Conservation (phyloP, 73 alveolate genomes). For the Tetrahymena elliotti region DNA sequence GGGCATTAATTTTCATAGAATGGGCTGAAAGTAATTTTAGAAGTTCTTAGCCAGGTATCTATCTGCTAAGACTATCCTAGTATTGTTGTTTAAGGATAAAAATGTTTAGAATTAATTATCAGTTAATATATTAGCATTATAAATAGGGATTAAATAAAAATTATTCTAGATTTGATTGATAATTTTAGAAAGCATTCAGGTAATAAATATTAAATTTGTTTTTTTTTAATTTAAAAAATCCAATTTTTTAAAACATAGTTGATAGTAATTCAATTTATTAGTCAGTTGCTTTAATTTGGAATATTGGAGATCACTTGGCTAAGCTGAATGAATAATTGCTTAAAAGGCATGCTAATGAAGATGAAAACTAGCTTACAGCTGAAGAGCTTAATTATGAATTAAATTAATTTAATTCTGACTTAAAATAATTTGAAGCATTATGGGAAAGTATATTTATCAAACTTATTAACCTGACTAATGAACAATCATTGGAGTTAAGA, state of each 20-base stretch:
- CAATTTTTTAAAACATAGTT: not conserved
- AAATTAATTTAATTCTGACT: not conserved
- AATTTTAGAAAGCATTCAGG: not conserved
- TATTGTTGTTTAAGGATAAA: not conserved
- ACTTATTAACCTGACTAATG: not conserved
- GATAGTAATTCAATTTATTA: not conserved
- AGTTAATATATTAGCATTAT: not conserved
- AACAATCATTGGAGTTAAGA: not conserved
- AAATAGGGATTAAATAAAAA: not conserved
- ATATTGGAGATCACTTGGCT: not conserved
- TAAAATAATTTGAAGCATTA: not conserved
- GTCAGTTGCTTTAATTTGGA: not conserved
- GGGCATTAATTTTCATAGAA: not conserved
- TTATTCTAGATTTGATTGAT: not conserved
- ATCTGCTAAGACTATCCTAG: not conserved
- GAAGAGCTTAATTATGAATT: not conserved
- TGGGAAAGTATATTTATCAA: not conserved
- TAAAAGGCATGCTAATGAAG: not conserved
- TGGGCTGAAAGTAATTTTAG: not conserved
- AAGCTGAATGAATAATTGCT: not conserved
- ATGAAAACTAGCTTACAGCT: not conserved
- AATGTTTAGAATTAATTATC: not conserved
- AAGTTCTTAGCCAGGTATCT: not conserved
- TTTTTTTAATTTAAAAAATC: not conserved
- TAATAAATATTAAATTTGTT: not conserved